Conservation (phyloP, 208 protist genomes). For the Perkinsela sp. region DNA sequence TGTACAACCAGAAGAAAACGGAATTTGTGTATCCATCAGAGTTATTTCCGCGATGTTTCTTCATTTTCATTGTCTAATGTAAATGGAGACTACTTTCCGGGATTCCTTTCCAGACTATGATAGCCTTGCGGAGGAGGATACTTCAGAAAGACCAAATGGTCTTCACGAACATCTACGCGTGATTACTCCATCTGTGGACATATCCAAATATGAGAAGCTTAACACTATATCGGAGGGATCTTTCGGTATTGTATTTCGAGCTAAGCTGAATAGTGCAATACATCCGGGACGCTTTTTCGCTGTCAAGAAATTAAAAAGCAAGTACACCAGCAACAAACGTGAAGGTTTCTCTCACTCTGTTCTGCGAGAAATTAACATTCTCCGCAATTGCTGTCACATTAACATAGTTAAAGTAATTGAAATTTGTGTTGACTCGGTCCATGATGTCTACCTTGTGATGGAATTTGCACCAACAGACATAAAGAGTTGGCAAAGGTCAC, state of each 20-base stretch:
- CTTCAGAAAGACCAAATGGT: too few relatives aligned
- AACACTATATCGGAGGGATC: background rate
- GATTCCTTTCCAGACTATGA: too few relatives aligned
- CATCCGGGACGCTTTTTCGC: background rate
- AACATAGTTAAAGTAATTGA: background rate
- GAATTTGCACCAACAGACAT: slow-evolving; percentile 39
- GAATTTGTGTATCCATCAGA: too few relatives aligned
- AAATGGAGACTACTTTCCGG: too few relatives aligned
- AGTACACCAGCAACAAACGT: background rate
- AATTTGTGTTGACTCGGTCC: background rate
- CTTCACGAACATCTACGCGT: too few relatives aligned
- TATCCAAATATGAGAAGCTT: background rate
- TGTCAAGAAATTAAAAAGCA: background rate
- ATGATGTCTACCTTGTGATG: slow-evolving; percentile 50
- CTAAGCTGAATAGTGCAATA: background rate
- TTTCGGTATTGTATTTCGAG: background rate
- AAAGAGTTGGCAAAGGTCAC: slow-evolving; percentile 8
- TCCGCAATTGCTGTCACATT: background rate
- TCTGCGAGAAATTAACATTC: background rate
- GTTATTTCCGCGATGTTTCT: too few relatives aligned
- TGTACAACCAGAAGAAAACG: too few relatives aligned
- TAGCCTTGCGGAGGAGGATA: too few relatives aligned
- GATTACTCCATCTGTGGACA: too few relatives aligned
- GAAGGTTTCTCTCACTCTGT: background rate
- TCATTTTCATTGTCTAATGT: too few relatives aligned